A percentile compares a stretch with the other conserved stretches of the same genome.
These are phyloP conservation scores for Russula griseocarnosa DNA, from an alignment of 768 basidiomycete species.

Conservation along the genomic window DNA sequence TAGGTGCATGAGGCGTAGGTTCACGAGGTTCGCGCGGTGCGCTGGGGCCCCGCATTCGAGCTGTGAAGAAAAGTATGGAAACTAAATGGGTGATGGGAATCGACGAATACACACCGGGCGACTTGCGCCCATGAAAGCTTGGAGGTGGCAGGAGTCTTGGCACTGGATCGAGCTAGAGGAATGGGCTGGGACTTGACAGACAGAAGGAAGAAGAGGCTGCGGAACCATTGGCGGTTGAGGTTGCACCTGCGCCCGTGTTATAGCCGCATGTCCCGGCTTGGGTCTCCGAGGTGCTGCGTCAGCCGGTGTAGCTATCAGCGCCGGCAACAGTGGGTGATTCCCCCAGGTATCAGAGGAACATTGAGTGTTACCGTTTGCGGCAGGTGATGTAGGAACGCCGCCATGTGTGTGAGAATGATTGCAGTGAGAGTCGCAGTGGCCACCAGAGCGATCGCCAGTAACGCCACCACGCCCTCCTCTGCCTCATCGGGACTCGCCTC, in stretches of 20 bases:
- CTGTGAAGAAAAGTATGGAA: constrained; percentile 36
- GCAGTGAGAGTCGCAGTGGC: constrained; percentile 40
- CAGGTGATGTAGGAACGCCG: constrained; percentile 12
- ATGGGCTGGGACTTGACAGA: constrained; percentile 35
- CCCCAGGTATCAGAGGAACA: constrained; percentile 33
- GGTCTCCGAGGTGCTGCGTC: constrained; percentile 31
- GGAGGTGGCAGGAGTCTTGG: constrained; percentile 64
- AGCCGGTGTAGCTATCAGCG: constrained; percentile 8
- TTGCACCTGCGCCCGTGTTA: constrained; percentile 34
- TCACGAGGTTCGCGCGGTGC: no score
- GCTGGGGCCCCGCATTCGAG: no score
- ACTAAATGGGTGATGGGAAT: constrained; percentile 1
- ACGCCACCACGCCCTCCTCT: constrained; percentile 57
- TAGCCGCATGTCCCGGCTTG: constrained; percentile 32
- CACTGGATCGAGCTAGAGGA: constrained; percentile 28
- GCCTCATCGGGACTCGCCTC: constrained; percentile 56
- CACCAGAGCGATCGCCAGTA: constrained; percentile 44
- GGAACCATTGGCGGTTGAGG: constrained; percentile 33
- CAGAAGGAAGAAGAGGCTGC: constrained; percentile 33
- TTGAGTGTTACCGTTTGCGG: constrained; percentile 24
- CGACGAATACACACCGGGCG: constrained; percentile 52
- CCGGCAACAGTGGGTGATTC: constrained; percentile 34
- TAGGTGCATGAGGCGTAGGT: no score
- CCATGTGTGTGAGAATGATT: constrained; percentile 40
- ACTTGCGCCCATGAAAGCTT: constrained; percentile 86